Percentiles rank a stretch among this genome's conserved stretches.
Evolutionary conservation across 345 rosid species (phyloP).

Genomic region (Cardamine occulta): DNA sequence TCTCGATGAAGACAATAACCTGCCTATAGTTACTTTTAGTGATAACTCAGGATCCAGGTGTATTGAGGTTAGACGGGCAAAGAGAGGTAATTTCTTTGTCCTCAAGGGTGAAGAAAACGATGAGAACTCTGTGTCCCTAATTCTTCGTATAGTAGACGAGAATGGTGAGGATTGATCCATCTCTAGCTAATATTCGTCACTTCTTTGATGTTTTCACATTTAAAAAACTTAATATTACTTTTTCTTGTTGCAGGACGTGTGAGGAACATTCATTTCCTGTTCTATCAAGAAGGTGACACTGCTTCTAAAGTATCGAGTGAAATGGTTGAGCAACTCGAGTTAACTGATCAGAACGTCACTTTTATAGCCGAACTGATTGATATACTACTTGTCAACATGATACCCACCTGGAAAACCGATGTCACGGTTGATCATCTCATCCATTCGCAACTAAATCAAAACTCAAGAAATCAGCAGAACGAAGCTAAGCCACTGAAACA

Average conservation of each 20-base stretch:
- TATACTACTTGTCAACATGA: conserved; percentile 61
- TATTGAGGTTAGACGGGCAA: conserved; percentile 65
- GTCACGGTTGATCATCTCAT: conserved; percentile 53
- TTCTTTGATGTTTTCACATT: background rate
- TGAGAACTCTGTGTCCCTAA: conserved; percentile 71
- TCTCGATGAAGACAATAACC: conserved; percentile 58
- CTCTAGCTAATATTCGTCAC: background rate
- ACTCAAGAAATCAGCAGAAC: conserved; percentile 38
- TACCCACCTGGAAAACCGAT: conserved; percentile 59
- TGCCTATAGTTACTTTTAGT: conserved; percentile 55
- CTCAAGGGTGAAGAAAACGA: conserved; percentile 74
- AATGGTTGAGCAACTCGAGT: conserved; percentile 92
- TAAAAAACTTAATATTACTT: background rate
- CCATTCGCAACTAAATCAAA: conserved; percentile 43
- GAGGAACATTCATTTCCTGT: conserved; percentile 80
- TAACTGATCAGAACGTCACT: conserved; percentile 68
- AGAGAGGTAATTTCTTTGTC: conserved; percentile 63
- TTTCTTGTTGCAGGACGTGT: conserved; percentile 59
- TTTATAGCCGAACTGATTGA: conserved; percentile 85
- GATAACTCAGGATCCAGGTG: conserved; percentile 51
- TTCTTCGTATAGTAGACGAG: conserved; percentile 73
- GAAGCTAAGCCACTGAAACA: conserved; percentile 34
- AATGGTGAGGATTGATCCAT: conserved; percentile 51
- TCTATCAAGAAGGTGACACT: conserved; percentile 80
- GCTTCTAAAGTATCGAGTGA: conserved; percentile 80